Percentiles rank a stretch among this genome's conserved stretches.
Evolutionary conservation across 208 protist genomes (phyloP).

Genomic region (Wallacemonas sp.): DNA sequence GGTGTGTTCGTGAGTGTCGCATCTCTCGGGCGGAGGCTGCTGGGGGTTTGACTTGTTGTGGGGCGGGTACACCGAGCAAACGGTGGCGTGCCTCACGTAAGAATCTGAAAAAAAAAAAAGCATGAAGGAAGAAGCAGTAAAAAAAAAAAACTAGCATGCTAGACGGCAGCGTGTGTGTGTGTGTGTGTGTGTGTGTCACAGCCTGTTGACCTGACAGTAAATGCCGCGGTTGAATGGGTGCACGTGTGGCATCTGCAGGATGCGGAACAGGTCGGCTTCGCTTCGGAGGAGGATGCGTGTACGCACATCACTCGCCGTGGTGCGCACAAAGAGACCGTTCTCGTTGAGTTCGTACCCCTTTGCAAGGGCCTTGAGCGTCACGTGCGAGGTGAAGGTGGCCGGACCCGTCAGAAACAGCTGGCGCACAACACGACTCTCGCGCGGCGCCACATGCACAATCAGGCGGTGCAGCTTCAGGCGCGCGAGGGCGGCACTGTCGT

Average conservation of each 20-base stretch:
- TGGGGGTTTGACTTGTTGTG: no score
- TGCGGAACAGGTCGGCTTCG: slow-evolving; percentile 48
- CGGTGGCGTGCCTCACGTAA: no score
- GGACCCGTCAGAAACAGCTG: slow-evolving; percentile 70
- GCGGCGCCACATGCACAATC: slow-evolving; percentile 29
- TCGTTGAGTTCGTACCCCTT: slow-evolving; percentile 44
- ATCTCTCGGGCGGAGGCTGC: no score
- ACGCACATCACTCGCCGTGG: background rate
- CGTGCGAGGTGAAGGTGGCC: slow-evolving; percentile 42
- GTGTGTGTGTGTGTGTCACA: background rate
- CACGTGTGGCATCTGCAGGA: slow-evolving; percentile 49
- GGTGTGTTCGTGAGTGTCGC: no score
- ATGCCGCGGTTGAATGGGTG: slow-evolving; percentile 56
- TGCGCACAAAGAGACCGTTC: slow-evolving; percentile 43
- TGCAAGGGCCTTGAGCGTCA: slow-evolving; percentile 46
- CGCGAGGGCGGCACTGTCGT: background rate
- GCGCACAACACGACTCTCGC: slow-evolving; percentile 25
- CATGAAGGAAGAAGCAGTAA: background rate
- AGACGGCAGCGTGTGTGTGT: background rate
- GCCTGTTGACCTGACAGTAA: slow-evolving; percentile 49
- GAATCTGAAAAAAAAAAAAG: background rate
- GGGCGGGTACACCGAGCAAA: no score
- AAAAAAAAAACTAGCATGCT: slow-evolving; percentile 10
- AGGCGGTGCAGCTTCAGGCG: slow-evolving; percentile 44
- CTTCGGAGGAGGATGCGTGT: slow-evolving; percentile 25